Evolutionary conservation across 148 eudicot genomes (phyloP).

Genomic region (Camellia sinensis): DNA sequence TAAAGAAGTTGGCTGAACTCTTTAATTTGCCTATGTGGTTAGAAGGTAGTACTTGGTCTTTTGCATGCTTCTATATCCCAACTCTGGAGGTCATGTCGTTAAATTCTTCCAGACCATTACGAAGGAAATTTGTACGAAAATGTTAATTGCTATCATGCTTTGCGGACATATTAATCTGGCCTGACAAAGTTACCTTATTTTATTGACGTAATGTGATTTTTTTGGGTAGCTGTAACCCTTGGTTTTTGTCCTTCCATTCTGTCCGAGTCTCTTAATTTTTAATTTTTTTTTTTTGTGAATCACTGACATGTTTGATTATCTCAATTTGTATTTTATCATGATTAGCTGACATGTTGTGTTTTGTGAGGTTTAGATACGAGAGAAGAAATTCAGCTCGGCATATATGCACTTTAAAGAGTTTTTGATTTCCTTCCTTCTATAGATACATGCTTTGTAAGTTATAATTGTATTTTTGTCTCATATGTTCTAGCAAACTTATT

Average conservation of each 20-base stretch:
- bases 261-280: not conserved
- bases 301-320: not conserved
- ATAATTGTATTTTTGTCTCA: slow-evolving; percentile 17
- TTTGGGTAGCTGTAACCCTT: not conserved
- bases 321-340: not conserved
- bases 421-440: slow-evolving; percentile 31
- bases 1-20: too few relatives aligned
- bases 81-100: too few relatives aligned
- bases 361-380: slow-evolving; percentile 40
- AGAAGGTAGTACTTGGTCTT: too few relatives aligned
- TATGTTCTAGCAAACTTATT: slow-evolving; percentile 21
- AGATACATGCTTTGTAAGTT: slow-evolving; percentile 41
- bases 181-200: not conserved
- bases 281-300: not conserved
- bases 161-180: not conserved
- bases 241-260: not conserved
- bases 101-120: too few relatives aligned
- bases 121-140: not conserved
- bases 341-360: slow-evolving; percentile 34
- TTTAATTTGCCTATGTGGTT: too few relatives aligned
- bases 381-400: slow-evolving; percentile 47
- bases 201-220: not conserved
- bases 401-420: slow-evolving; percentile 33
- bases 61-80: too few relatives aligned
- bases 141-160: not conserved